Percentiles rank a stretch among this genome's conserved stretches.
These are phyloP conservation scores for Pichia sorboxylosa DNA, from an alignment of 1,139 yeast species.

Conservation along the genomic window DNA sequence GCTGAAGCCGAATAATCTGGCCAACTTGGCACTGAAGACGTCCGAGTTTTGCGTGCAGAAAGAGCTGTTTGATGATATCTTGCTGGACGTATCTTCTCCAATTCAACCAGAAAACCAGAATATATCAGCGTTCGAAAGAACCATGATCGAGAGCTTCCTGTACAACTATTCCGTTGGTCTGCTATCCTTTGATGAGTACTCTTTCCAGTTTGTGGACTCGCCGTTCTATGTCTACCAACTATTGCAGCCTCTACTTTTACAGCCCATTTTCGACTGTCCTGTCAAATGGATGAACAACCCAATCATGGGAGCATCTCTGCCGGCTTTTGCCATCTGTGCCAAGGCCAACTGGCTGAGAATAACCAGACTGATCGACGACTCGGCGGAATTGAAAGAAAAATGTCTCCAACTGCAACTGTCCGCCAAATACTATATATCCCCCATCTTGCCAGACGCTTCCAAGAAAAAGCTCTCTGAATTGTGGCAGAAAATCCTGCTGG, in stretches of 20 bases:
- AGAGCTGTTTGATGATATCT: not conserved
- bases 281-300: conserved; percentile 26
- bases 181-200: conserved; percentile 19
- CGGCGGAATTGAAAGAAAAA: conserved; percentile 6
- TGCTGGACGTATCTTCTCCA: not conserved
- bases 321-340: conserved; percentile 21
- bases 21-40: not conserved
- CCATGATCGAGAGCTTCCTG: conserved; percentile 20
- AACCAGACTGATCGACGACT: conserved; percentile 3
- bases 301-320: conserved; percentile 23
- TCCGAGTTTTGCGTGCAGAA: not conserved
- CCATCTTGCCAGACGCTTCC: conserved; percentile 16
- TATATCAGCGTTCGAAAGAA: conserved; percentile 17
- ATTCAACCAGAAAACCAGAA: not conserved
- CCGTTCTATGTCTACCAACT: conserved; percentile 22
- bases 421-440: conserved; percentile 17
- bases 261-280: conserved; percentile 19
- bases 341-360: conserved; percentile 21
- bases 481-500: conserved; percentile 3
- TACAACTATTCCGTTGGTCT: conserved; percentile 20
- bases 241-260: conserved; percentile 14
- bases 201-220: conserved; percentile 17
- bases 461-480: not conserved
- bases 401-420: conserved; percentile 11
- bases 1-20: conserved; percentile 2